phyloP scores from a whole-genome alignment of 2,329 filamentous ascomycete species.

The Claviceps purpurea region DNA sequence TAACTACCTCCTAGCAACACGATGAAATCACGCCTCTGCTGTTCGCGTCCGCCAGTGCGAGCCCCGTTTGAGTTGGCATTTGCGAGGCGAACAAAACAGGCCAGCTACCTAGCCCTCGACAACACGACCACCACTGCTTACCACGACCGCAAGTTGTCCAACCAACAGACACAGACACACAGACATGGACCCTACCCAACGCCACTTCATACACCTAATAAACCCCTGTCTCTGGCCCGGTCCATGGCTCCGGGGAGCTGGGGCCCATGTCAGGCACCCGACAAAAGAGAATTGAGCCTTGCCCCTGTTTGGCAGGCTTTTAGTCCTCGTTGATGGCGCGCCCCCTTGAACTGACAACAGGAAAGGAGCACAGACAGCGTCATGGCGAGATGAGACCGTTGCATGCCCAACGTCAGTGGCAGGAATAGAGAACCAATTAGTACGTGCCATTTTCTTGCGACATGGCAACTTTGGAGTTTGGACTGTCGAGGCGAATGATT shows the following conservation, averaged over 20 bases:
- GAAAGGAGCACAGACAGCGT: neutral
- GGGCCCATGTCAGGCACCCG: slow-evolving; percentile 7
- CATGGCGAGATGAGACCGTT: neutral
- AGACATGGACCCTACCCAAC: slow-evolving; percentile 1
- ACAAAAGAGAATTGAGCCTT: slow-evolving; percentile 2
- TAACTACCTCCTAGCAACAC: neutral
- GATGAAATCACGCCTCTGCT: neutral
- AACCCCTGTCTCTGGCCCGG: slow-evolving; percentile 4
- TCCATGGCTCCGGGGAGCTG: slow-evolving; percentile 6
- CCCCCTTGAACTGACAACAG: neutral
- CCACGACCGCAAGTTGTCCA: neutral
- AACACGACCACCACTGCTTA: neutral
- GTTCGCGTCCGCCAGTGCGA: neutral
- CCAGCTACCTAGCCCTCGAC: neutral
- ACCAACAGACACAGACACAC: neutral
- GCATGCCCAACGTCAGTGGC: neutral
- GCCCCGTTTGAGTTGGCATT: slow-evolving; percentile 1
- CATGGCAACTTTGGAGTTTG: neutral
- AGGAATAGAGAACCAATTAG: neutral
- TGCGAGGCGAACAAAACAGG: slow-evolving; percentile 1
- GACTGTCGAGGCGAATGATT: neutral
- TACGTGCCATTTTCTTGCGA: neutral
- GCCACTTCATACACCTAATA: neutral
- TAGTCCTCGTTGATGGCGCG: neutral
- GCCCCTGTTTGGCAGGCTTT: slow-evolving; percentile 3